Percentiles rank a stretch among this genome's conserved stretches.
Evolutionary conservation across 2,329 filamentous ascomycete genomes (phyloP).

Genomic region (Podosphaera fusca): DNA sequence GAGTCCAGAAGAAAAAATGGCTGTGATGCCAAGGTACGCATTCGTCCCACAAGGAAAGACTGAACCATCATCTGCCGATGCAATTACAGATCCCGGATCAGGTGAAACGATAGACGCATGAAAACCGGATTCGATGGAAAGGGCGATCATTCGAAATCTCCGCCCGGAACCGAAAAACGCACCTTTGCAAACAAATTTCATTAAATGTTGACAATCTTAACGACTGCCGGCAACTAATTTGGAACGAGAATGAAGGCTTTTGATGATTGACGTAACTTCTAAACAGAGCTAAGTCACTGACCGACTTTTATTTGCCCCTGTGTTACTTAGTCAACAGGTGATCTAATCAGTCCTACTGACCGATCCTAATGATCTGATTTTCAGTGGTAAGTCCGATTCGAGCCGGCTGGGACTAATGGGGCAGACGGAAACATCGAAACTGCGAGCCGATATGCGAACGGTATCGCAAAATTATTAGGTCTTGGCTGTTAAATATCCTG

Average conservation of each 20-base stretch:
- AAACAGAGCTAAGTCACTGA: slow-evolving; percentile 13
- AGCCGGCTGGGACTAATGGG: slow-evolving; percentile 1
- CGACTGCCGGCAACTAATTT: neutral
- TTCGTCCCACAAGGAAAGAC: slow-evolving; percentile 26
- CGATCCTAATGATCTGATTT: neutral
- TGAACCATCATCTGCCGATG: slow-evolving; percentile 14
- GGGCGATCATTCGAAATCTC: neutral
- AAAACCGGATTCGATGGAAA: slow-evolving; percentile 2
- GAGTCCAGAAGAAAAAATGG: slow-evolving; percentile 82
- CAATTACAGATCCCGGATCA: slow-evolving; percentile 10
- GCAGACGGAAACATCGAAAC: neutral
- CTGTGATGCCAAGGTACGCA: slow-evolving; percentile 51
- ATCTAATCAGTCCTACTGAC: neutral
- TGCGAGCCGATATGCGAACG: neutral
- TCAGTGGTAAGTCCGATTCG: slow-evolving; percentile 1
- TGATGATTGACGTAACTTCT: slow-evolving; percentile 3
- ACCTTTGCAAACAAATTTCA: neutral
- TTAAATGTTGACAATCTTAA: slow-evolving; percentile 1
- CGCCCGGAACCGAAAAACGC: neutral
- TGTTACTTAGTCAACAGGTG: slow-evolving; percentile 1
- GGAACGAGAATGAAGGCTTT: slow-evolving; percentile 1
- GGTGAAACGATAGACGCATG: neutral
- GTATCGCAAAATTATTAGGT: neutral
- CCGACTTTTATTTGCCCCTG: neutral
- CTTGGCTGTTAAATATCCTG: neutral